A percentile compares a stretch with the other conserved stretches of the same genome.
phyloP scores from a whole-genome alignment of 78 protist species.

The Mantamonas sphyraenae region DNA sequence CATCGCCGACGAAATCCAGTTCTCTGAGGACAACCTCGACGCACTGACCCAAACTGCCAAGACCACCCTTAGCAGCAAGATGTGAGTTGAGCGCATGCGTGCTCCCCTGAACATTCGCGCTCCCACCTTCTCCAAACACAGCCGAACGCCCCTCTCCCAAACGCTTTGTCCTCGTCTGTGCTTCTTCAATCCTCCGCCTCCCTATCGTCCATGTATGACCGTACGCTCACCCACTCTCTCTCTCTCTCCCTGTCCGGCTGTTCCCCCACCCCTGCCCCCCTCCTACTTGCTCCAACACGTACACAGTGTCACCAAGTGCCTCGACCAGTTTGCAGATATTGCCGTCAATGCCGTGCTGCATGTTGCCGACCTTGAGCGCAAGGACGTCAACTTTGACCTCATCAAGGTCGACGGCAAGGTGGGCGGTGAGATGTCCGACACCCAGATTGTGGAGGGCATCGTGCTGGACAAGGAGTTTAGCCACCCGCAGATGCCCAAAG shows the following conservation, averaged over 20 bases:
- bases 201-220: too few species aligned
- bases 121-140: too few species aligned
- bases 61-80: slow-evolving; percentile 94
- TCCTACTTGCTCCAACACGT: too few species aligned
- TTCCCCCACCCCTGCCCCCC: too few species aligned
- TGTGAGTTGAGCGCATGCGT: too few species aligned
- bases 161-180: too few species aligned
- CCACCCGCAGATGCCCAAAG: slow-evolving; percentile 89
- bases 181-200: too few species aligned
- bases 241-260: too few species aligned
- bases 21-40: slow-evolving; percentile 40
- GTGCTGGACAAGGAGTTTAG: slow-evolving; percentile 92
- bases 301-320: slow-evolving; percentile 77
- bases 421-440: slow-evolving; percentile 97
- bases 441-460: slow-evolving; percentile 90
- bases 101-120: too few species aligned
- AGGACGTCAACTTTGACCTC: slow-evolving; percentile 96
- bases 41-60: slow-evolving; percentile 80
- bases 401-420: slow-evolving; percentile 91
- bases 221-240: too few species aligned
- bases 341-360: slow-evolving; percentile 94
- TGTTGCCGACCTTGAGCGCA: slow-evolving; percentile 93
- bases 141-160: too few species aligned
- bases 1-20: slow-evolving; percentile 52
- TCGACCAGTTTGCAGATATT: slow-evolving; percentile 85